Evolutionary conservation across 345 rosid species (phyloP).

Genomic region (Mercurialis annua): DNA sequence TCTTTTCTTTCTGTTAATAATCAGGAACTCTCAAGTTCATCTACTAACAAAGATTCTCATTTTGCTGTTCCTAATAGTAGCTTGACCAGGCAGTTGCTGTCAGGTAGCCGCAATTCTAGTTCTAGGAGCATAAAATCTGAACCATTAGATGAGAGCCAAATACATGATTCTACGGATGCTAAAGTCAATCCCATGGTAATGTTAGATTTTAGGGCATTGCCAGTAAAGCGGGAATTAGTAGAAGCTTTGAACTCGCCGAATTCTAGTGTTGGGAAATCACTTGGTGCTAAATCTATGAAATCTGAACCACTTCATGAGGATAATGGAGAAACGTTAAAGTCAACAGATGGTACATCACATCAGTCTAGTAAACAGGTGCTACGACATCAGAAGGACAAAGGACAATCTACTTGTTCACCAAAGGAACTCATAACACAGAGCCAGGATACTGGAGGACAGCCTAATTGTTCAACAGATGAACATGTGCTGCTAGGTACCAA

Average conservation of each 20-base stretch:
- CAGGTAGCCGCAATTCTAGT: constrained; percentile 25
- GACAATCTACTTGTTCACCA: constrained; percentile 7
- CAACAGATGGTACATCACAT: constrained; percentile 27
- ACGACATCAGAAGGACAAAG: background rate
- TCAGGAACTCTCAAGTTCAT: constrained; percentile 28
- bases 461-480: constrained; percentile 8
- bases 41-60: constrained; percentile 23
- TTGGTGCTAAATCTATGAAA: constrained; percentile 41
- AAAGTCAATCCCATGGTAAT: constrained; percentile 12
- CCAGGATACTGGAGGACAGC: constrained; percentile 5
- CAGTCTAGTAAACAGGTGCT: constrained; percentile 18
- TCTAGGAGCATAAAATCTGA: constrained; percentile 53
- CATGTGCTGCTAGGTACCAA: constrained; percentile 1
- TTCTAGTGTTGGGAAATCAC: constrained; percentile 23
- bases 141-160: constrained; percentile 44
- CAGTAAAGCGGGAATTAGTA: constrained; percentile 42
- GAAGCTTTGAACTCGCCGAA: constrained; percentile 24
- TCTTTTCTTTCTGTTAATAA: constrained; percentile 21
- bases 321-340: constrained; percentile 25
- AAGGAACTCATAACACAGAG: constrained; percentile 8
- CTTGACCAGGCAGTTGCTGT: constrained; percentile 13
- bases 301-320: constrained; percentile 42
- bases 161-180: constrained; percentile 22
- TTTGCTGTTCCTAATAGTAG: constrained; percentile 20
- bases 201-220: constrained; percentile 19